Evolutionary conservation across 1,284 basidiomycete species (phyloP), one percentile per base, ranked within the genome.

Genomic region (Pseudomicrostroma phylloplanum): DNA sequence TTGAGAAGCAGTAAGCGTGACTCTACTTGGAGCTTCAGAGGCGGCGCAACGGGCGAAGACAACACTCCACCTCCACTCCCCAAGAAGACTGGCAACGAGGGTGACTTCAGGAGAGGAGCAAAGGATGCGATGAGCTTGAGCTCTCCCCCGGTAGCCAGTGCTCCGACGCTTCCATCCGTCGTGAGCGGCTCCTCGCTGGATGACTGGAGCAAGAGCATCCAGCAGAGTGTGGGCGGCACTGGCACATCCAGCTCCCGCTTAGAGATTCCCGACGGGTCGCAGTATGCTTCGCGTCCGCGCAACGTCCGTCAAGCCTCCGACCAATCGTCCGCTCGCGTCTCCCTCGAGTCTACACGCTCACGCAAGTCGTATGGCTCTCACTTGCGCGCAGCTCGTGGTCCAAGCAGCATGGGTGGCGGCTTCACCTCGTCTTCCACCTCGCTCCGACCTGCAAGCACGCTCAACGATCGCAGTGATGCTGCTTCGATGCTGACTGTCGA

Each of bases 401-500:
- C 60, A n/a, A 42, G 59, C 25, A 41, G 19, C 23, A 41, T 26
- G 19, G 55, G 51, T 15, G 26, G 51, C 13, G 51, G 51, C 21
- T 15, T 13, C 15, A 25, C 21, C 7, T 23, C 17, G 15, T 15
- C 17, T 6, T 19, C 21, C 13, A 13, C 43, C 21, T 21, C 43
- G 21, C 4, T 4, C 6, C 43, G 43, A 21, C 43, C 43, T 62
- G 59, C 43, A 63, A 64, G 6, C 66, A 69, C 56, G 13, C 19
- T 43, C 7, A 39, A 62, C 21, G 91, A 94, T 74, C 83, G 85
- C 55, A 89, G 89, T 1, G 93, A 97, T 74, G 89, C 89, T 0
- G 91, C 90, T 4, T 93, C 90, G 75, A 81, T 98, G 70, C 84
- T 98, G 76, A 98, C 94, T 0, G 90, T 98, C 15, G 94, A 98